These are phyloP conservation scores for Areca catechu DNA, from an alignment of 176 grass and related monocot genomes.

Conservation along the genomic window DNA sequence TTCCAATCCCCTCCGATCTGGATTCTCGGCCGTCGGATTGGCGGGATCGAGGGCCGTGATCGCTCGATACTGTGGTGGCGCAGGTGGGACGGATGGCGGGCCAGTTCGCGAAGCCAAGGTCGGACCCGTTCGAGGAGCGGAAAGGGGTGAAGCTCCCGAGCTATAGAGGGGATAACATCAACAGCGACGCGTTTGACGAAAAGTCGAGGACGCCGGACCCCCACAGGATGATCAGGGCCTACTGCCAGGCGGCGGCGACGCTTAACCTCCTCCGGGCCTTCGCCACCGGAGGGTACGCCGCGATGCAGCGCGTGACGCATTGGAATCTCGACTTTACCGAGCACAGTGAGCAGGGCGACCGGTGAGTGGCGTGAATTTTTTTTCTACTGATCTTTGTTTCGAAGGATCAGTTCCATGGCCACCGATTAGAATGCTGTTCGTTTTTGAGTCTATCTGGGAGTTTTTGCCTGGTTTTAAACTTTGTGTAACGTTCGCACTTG, in stretches of 20 bases:
- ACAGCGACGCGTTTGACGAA: constrained; percentile 54
- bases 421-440: too few relatives aligned
- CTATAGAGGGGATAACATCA: constrained; percentile 57
- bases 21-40: neutral
- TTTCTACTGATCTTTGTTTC: too few relatives aligned
- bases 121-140: constrained; percentile 35
- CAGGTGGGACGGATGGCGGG: constrained; percentile 53
- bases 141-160: constrained; percentile 53
- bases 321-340: constrained; percentile 77
- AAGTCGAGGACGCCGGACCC: constrained; percentile 59
- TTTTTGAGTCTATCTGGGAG: too few relatives aligned
- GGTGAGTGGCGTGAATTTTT: constrained; percentile 15
- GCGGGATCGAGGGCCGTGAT: neutral
- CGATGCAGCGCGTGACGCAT: constrained; percentile 51
- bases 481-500: too few relatives aligned
- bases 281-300: constrained; percentile 62
- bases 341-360: constrained; percentile 54
- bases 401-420: too few relatives aligned
- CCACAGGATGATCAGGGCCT: constrained; percentile 59
- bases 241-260: constrained; percentile 49
- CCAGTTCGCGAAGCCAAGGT: constrained; percentile 71
- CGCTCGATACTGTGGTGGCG: neutral
- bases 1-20: neutral
- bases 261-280: constrained; percentile 68
- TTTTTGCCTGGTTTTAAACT: too few relatives aligned